Evolutionary conservation across 2,329 filamentous ascomycete species (phyloP), one percentile per base, ranked within the genome.

Genomic region (Dothidotthia symphoricarpi): DNA sequence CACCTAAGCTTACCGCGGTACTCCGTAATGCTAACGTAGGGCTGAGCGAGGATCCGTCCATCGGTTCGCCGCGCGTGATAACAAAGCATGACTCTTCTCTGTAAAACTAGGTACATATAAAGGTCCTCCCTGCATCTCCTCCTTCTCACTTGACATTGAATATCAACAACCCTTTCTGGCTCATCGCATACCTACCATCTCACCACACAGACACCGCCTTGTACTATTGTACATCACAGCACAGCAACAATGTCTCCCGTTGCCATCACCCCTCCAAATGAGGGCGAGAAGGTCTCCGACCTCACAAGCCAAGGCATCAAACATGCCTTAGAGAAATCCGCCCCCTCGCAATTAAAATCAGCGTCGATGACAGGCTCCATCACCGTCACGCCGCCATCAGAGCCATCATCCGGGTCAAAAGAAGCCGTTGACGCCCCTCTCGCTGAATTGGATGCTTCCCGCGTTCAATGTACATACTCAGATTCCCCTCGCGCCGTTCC

Each of bases 381-480:
- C 39, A 61, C 59, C 13, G 43, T 52, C 25, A 51, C 51, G 30
- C 50, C 52, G 41, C 51, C 56, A 35, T 39, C 51, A n/a, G 50
- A 52, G 34, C 44, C 35, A 8, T 35, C 44, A 24, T 35, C 39
- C 36, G 44, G 53, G 24, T 15, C 30, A 5, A 29, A 48, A 33
- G 31, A 51, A 16, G 36, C 45, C 31, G 31, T 36, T 19, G 41
- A 51, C 5, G 45, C 62, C 10, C 47, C 53, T 1, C 63, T 71
- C 15, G 55, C 67, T 16, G 50, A 61, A 36, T 62, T 75, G 28
- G 68, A 74, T 40, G 70, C 71, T 31, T 73, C 71, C 27, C 63
- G 59, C 26, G 63, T 73, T 36, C 62, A 57, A 40, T 64, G 61
- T 41, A 69, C 64, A 37, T 63, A 67, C 57, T 73, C 67, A 41